A percentile compares a stretch with the other conserved stretches of the same genome.
These are phyloP conservation scores for Claviceps sp. DNA, from an alignment of 2,329 filamentous ascomycete species.

Conservation along the genomic window DNA sequence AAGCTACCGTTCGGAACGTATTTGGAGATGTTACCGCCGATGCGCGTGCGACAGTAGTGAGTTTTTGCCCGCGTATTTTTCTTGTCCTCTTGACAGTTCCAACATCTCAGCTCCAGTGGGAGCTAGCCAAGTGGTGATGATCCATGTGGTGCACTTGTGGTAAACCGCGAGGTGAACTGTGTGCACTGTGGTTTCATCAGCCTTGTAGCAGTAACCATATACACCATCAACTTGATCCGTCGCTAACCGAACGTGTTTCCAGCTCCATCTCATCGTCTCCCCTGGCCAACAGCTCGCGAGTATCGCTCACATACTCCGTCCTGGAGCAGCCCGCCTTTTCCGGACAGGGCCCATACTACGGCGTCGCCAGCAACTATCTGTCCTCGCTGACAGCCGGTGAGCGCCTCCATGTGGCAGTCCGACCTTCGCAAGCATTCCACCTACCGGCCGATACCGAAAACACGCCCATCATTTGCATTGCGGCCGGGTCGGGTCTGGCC, in stretches of 20 bases:
- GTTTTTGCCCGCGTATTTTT: conserved; percentile 2
- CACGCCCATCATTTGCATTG: conserved; percentile 37
- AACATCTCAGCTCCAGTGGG: too few species aligned
- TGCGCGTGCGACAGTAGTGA: conserved; percentile 62
- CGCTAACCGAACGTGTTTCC: background rate
- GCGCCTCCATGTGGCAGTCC: conserved; percentile 35
- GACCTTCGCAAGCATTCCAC: conserved; percentile 31
- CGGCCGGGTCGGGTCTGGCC: conserved; percentile 42
- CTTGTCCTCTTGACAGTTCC: background rate
- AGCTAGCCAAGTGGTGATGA: too few species aligned
- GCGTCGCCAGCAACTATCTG: conserved; percentile 50
- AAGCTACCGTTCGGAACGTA: conserved; percentile 52
- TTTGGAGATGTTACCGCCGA: conserved; percentile 59
- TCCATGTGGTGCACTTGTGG: too few species aligned
- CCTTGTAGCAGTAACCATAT: too few species aligned
- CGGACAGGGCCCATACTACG: conserved; percentile 36
- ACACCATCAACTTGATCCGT: background rate
- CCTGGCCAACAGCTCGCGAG: conserved; percentile 39
- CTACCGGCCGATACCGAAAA: conserved; percentile 31
- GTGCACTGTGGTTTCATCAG: too few species aligned
- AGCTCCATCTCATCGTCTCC: conserved; percentile 64
- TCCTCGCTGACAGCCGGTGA: conserved; percentile 31
- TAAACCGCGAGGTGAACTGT: too few species aligned
- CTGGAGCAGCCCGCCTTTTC: conserved; percentile 42
- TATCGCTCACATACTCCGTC: conserved; percentile 56